phyloP scores from a whole-genome alignment of 2,329 filamentous ascomycete species.

The Arthrobotrys sinensis region DNA sequence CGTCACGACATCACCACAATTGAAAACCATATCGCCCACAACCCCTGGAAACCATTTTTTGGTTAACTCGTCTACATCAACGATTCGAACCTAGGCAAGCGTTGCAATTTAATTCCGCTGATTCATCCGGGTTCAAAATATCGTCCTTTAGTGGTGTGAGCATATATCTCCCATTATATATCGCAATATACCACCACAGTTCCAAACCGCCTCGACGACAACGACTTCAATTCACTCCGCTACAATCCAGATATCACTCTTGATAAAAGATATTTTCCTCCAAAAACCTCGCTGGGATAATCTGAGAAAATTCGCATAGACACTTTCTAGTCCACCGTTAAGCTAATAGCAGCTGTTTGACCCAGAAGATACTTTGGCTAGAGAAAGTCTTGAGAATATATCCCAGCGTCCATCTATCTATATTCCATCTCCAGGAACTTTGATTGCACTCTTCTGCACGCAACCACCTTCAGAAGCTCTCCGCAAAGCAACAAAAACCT shows the following conservation, averaged over 20 bases:
- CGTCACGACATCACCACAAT: constrained; percentile 21
- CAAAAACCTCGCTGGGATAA: neutral
- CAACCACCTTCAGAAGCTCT: neutral
- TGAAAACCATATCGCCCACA: constrained; percentile 10
- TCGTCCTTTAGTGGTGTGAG: constrained; percentile 33
- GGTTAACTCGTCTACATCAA: constrained; percentile 13
- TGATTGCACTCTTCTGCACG: neutral
- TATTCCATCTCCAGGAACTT: neutral
- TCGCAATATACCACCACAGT: constrained; percentile 26
- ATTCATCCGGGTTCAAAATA: constrained; percentile 18
- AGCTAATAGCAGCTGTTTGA: constrained; percentile 11
- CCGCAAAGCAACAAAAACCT: neutral
- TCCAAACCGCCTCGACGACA: constrained; percentile 13
- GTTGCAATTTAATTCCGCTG: constrained; percentile 48
- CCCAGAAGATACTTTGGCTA: constrained; percentile 9
- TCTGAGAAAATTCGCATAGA: constrained; percentile 2
- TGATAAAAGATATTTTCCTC: neutral
- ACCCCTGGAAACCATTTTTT: constrained; percentile 9
- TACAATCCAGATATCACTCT: neutral
- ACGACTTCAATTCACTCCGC: neutral
- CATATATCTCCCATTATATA: constrained; percentile 36
- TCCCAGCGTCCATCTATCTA: constrained; percentile 4
- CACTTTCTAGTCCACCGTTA: constrained; percentile 11
- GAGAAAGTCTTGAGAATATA: constrained; percentile 14
- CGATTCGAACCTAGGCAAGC: constrained; percentile 21